These are phyloP conservation scores for Collybia sp. DNA, from an alignment of 768 basidiomycete genomes.

Conservation along the genomic window DNA sequence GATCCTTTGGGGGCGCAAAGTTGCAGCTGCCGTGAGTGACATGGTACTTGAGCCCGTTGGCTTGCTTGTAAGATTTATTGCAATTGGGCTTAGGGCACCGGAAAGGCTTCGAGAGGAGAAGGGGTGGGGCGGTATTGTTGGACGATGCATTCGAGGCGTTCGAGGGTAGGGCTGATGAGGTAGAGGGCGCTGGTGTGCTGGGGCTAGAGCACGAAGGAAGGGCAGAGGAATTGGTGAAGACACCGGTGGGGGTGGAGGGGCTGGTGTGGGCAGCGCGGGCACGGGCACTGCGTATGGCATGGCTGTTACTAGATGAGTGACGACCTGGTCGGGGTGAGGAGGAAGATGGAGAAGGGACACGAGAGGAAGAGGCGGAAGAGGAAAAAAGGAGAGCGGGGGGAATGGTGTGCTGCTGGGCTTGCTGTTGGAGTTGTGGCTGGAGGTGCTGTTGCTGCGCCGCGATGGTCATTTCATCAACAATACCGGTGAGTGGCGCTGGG, in stretches of 20 bases:
- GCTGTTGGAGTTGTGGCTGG: constrained; percentile 4
- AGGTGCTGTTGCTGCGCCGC: neutral
- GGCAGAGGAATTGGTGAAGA: constrained; percentile 16
- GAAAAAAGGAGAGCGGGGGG: constrained; percentile 18
- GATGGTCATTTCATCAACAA: constrained; percentile 5
- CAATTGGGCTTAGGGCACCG: constrained; percentile 93
- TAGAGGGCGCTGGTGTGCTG: constrained; percentile 15
- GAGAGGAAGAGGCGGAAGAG: constrained; percentile 9
- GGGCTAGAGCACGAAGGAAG: constrained; percentile 12
- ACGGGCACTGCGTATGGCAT: constrained; percentile 17
- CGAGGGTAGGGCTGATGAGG: neutral
- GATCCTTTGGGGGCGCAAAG: constrained; percentile 84
- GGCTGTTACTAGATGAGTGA: constrained; percentile 9
- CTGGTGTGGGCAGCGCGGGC: constrained; percentile 9
- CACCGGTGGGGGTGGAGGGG: constrained; percentile 10
- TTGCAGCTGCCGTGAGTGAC: constrained; percentile 92
- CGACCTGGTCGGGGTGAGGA: neutral
- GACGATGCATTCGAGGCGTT: constrained; percentile 5
- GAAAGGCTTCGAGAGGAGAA: constrained; percentile 83
- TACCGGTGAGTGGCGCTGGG: constrained; percentile 31
- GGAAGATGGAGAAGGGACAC: constrained; percentile 10
- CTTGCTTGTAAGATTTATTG: constrained; percentile 95
- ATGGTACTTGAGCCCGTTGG: constrained; percentile 93
- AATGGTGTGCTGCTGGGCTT: constrained; percentile 10
- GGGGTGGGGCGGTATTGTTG: constrained; percentile 40